Evolutionary conservation across 495 filamentous ascomycete species (phyloP).

Genomic region (Penicillium longicatenatum): DNA sequence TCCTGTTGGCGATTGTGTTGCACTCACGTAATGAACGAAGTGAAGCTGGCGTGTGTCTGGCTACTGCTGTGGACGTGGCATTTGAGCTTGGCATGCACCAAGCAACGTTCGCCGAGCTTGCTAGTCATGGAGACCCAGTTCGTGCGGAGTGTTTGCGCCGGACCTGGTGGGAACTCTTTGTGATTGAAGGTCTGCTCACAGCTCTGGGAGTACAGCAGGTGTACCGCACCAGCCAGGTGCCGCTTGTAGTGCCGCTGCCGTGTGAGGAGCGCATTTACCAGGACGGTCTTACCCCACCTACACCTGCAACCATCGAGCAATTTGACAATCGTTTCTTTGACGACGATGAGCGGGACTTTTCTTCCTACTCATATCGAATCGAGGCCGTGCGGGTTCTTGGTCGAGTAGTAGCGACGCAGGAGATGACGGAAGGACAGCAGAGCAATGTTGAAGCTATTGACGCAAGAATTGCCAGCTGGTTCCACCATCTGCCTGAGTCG

Average conservation of each 20-base stretch:
- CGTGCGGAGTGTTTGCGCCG: conserved; percentile 77
- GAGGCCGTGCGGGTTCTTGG: conserved; percentile 75
- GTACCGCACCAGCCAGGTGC: conserved; percentile 38
- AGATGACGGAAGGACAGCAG: conserved; percentile 44
- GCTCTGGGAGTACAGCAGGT: conserved; percentile 42
- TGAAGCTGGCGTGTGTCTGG: conserved; percentile 65
- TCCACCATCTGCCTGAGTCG: conserved; percentile 72
- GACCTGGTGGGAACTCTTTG: conserved; percentile 91
- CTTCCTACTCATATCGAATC: conserved; percentile 49
- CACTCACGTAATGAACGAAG: conserved; percentile 72
- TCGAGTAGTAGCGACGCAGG: conserved; percentile 59
- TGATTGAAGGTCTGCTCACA: conserved; percentile 65
- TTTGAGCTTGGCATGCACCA: conserved; percentile 76
- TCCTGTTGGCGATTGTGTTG: conserved; percentile 75
- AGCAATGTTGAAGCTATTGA: conserved; percentile 62
- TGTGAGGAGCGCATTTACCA: conserved; percentile 53
- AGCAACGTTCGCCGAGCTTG: conserved; percentile 45
- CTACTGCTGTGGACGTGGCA: conserved; percentile 66
- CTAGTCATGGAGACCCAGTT: conserved; percentile 53
- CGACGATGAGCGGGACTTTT: conserved; percentile 49
- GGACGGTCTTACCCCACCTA: conserved; percentile 40
- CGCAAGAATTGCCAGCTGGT: conserved; percentile 78
- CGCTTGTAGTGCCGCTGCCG: conserved; percentile 42
- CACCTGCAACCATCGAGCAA: conserved; percentile 42
- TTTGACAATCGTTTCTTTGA: conserved; percentile 49